A percentile compares a stretch with the other conserved stretches of the same genome.
Evolutionary conservation across 805 yeast species (phyloP).

Genomic region (Wickerhamiella hasegawae): DNA sequence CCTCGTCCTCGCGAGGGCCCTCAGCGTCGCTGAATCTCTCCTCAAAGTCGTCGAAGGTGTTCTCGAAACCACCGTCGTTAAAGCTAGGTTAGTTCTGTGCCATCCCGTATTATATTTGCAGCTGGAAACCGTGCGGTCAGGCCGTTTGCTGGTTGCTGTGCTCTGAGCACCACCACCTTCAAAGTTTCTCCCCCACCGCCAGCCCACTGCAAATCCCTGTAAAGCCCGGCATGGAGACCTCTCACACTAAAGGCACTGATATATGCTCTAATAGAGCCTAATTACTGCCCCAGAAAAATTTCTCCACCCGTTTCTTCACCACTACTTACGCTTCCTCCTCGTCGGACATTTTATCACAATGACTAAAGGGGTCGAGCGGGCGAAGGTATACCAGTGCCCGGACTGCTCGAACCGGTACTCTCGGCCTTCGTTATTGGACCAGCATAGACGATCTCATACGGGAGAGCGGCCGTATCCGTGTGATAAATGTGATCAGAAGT

Average conservation of each 20-base stretch:
- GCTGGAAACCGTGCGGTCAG: background rate
- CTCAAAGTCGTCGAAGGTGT: constrained; percentile 55
- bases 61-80: constrained; percentile 34
- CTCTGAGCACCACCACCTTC: no score
- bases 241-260: no score
- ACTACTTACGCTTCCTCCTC: constrained; percentile 27
- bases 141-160: no score
- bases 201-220: no score
- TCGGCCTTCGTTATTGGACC: constrained; percentile 68
- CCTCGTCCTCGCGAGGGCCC: constrained; percentile 30
- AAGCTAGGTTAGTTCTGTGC: constrained; percentile 25
- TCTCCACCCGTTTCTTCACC: no score
- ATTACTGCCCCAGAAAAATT: no score
- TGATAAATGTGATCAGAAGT: constrained; percentile 43
- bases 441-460: constrained; percentile 64
- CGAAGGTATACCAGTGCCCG: constrained; percentile 49
- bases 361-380: constrained; percentile 22
- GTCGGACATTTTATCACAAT: constrained; percentile 24
- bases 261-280: no score
- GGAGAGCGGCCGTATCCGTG: constrained; percentile 69
- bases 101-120: background rate
- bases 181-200: no score
- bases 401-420: constrained; percentile 64
- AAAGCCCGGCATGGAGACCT: no score
- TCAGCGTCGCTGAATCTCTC: constrained; percentile 71